These are phyloP conservation scores for Termitomyces sp. DNA, from an alignment of 768 basidiomycete species.

Conservation along the genomic window DNA sequence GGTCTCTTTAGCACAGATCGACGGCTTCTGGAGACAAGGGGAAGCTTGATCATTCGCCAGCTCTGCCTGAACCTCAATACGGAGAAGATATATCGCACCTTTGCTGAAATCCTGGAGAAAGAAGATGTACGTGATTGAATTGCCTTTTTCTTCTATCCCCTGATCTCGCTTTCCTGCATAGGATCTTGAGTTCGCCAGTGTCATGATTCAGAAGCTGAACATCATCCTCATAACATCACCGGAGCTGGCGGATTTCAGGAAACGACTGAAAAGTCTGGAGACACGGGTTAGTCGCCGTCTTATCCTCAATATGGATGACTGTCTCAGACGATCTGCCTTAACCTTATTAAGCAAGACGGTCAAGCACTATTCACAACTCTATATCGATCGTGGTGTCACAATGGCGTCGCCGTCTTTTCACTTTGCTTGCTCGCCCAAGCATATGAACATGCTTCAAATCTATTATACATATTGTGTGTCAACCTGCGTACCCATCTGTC, in stretches of 20 bases:
- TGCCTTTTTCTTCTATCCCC: background rate
- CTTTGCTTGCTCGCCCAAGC: constrained; percentile 96
- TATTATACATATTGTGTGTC: constrained; percentile 87
- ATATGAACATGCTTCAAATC: constrained; percentile 96
- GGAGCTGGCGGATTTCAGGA: constrained; percentile 91
- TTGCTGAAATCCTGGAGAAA: constrained; percentile 96
- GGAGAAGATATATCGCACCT: constrained; percentile 90
- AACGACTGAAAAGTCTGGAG: constrained; percentile 87
- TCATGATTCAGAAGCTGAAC: constrained; percentile 96
- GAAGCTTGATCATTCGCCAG: constrained; percentile 94
- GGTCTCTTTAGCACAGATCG: constrained; percentile 95
- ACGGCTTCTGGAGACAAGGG: constrained; percentile 81
- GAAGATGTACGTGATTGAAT: constrained; percentile 66
- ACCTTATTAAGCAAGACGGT: constrained; percentile 73
- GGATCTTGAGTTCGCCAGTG: constrained; percentile 97
- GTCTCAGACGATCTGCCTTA: background rate
- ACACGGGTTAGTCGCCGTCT: constrained; percentile 60
- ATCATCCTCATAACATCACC: constrained; percentile 95
- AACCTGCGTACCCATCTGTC: background rate
- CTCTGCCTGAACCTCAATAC: constrained; percentile 92
- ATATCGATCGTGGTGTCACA: constrained; percentile 98
- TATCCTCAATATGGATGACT: background rate
- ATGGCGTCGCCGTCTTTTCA: constrained; percentile 94
- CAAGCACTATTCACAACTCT: constrained; percentile 92
- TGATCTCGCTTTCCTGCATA: constrained; percentile 21